Percentiles rank a stretch among this genome's conserved stretches.
Conservation (phyloP, 768 basidiomycete species). For the Rhizopogon roseolus region DNA sequence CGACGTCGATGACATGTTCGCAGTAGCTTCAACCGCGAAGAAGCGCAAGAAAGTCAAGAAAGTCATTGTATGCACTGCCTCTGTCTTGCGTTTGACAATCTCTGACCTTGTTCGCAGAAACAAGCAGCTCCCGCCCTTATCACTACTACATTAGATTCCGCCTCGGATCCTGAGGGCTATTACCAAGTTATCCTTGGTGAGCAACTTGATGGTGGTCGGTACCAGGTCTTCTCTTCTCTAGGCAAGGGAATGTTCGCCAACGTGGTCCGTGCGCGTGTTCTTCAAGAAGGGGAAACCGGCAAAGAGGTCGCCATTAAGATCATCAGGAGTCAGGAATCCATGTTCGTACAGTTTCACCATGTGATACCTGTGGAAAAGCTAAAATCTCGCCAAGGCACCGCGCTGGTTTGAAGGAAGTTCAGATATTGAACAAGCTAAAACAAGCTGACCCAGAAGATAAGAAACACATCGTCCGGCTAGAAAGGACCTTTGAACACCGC, state of each 20-base stretch:
- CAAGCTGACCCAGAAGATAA: slow-evolving; percentile 95
- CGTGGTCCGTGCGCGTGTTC: slow-evolving; percentile 84
- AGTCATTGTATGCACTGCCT: slow-evolving; percentile 37
- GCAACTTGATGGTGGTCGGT: slow-evolving; percentile 85
- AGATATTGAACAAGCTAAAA: slow-evolving; percentile 81
- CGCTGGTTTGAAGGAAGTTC: slow-evolving; percentile 88
- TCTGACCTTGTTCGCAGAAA: slow-evolving; percentile 30
- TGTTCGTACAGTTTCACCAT: slow-evolving; percentile 50
- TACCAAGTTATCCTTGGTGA: slow-evolving; percentile 94
- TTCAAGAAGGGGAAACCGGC: slow-evolving; percentile 56
- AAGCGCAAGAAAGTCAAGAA: slow-evolving; percentile 61
- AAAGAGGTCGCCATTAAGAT: slow-evolving; percentile 97
- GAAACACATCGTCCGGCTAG: slow-evolving; percentile 91
- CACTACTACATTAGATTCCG: slow-evolving; percentile 80
- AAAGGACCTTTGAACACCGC: slow-evolving; percentile 93
- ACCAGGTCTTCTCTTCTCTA: slow-evolving; percentile 92
- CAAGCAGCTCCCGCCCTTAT: slow-evolving; percentile 57
- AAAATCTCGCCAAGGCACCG: slow-evolving; percentile 63
- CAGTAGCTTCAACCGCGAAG: slow-evolving; percentile 45
- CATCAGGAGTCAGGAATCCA: slow-evolving; percentile 91
- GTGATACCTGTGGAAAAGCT: not conserved
- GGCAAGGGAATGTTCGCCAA: slow-evolving; percentile 99
- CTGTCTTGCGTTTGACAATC: not conserved
- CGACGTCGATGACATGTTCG: slow-evolving; percentile 96
- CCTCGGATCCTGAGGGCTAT: slow-evolving; percentile 93